These are phyloP conservation scores for Aurifilum marmelostoma DNA, from an alignment of 2,329 filamentous ascomycete genomes.

Conservation along the genomic window DNA sequence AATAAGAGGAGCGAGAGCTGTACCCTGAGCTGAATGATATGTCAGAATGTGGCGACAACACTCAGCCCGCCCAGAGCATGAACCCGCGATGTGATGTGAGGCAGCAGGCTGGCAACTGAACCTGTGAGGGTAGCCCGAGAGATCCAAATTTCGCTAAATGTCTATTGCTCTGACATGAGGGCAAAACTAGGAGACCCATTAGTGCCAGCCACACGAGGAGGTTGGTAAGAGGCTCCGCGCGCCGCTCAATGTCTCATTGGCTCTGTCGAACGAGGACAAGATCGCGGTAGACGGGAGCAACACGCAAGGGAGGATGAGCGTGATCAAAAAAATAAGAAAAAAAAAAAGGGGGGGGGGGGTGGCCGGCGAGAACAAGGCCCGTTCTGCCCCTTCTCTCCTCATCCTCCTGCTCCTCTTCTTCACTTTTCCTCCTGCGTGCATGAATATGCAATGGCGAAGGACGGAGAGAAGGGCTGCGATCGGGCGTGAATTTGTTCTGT, in stretches of 20 bases:
- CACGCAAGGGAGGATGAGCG: not conserved
- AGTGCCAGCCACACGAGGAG: not conserved
- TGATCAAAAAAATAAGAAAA: not conserved
- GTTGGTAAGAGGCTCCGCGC: conserved; percentile 1
- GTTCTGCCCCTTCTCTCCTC: not conserved
- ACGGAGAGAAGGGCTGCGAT: not conserved
- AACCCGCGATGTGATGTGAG: not conserved
- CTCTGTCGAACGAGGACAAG: not conserved
- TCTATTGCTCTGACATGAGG: not conserved
- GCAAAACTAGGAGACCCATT: not conserved
- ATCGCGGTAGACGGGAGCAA: not conserved
- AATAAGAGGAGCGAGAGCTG: not conserved
- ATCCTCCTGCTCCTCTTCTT: no score
- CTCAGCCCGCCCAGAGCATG: not conserved
- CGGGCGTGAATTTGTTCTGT: not conserved
- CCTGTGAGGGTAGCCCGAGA: not conserved
- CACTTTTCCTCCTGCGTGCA: not conserved
- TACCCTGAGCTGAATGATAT: not conserved
- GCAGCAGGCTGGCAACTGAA: not conserved
- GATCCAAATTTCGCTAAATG: not conserved
- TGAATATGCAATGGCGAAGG: not conserved
- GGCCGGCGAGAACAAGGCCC: no score
- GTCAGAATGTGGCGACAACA: not conserved
- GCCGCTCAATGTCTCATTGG: not conserved
- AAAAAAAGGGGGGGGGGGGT: no score